Base-by-base conservation (phyloP, 2,329 filamentous ascomycete genomes). In the Exophiala spinifera region DNA sequence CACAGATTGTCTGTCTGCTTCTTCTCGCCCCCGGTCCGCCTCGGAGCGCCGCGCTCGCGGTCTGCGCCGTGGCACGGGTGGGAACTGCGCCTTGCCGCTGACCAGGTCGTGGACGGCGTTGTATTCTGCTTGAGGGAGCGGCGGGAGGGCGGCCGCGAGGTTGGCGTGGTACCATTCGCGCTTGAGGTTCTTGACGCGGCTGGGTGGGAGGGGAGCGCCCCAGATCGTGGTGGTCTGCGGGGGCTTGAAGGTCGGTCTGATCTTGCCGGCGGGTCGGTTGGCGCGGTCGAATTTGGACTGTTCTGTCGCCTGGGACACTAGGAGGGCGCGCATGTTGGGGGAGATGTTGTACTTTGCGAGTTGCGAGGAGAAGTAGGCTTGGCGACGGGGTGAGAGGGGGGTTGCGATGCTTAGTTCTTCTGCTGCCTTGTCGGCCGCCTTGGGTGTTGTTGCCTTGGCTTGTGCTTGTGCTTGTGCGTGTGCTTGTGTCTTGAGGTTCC, bases 101-200 rank as follows among this genome's bases (percentile, higher is more conserved):
- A 71, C 62, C 14, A 75, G 52, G 1, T 66, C 67, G 19, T 69
- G 63, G 31, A 76, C 51, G 5, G 64, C 61, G 20, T 59, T 52
- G 42, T 70, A 66, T 23, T 76, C 72, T 4, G 62, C 20, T 39
- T 68, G 66, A 13, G 73, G 69, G 3, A 76, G 59, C 3, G 73
- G 72, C 11, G 74, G 73, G 3, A 74, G 60, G 13, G 73, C 56
- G 44, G 62, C 65, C 1, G 61, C 46, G 15, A 71, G 52, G 23
- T 67, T 59, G 17, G 53, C 59, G 1, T 60, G 51, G 57, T 74
- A 75, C 72, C 73, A 76, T 47, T 64, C 59, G 36, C 60, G 66
- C 31, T 68, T 66, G 44, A 72, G 67, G 45, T 71, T 73, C 40
- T 59, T 64, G 45, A 64, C 63, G 14, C 72, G 70, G 19, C 52